These are phyloP conservation scores for Fusarium sp. DNA, from an alignment of 2,329 filamentous ascomycete genomes.

Conservation along the genomic window DNA sequence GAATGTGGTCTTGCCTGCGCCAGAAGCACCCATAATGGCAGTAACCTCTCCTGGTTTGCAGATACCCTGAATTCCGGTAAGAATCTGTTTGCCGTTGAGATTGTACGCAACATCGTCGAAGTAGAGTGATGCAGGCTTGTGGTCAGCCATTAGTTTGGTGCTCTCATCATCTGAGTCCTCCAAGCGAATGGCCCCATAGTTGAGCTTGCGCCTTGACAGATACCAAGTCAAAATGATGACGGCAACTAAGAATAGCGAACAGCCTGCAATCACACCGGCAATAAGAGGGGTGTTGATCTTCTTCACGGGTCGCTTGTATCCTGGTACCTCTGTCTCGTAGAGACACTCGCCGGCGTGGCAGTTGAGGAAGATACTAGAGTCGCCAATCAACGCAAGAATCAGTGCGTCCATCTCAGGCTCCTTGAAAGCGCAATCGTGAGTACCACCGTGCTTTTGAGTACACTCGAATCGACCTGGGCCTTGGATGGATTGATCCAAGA, in stretches of 20 bases:
- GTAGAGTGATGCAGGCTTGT: conserved; percentile 89
- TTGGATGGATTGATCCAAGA: conserved; percentile 84
- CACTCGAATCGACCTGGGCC: conserved; percentile 91
- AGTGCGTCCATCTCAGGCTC: conserved; percentile 94
- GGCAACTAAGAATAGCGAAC: conserved; percentile 89
- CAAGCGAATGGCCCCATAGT: conserved; percentile 81
- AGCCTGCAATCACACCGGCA: conserved; percentile 90
- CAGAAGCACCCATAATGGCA: conserved; percentile 98
- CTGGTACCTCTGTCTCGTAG: conserved; percentile 92
- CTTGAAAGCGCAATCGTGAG: conserved; percentile 82
- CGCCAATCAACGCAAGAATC: conserved; percentile 90
- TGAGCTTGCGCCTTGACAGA: conserved; percentile 80
- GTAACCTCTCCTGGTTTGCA: conserved; percentile 96
- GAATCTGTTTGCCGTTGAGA: conserved; percentile 89
- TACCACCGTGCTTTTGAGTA: conserved; percentile 73
- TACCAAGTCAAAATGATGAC: conserved; percentile 90
- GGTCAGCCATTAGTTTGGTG: conserved; percentile 88
- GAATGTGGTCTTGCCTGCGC: conserved; percentile 97
- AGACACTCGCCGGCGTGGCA: conserved; percentile 94
- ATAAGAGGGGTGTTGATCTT: conserved; percentile 98
- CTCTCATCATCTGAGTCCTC: conserved; percentile 93
- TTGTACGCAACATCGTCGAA: conserved; percentile 91
- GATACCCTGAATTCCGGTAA: conserved; percentile 84
- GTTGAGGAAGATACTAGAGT: conserved; percentile 86
- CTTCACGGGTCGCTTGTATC: conserved; percentile 90